A percentile compares a stretch with the other conserved stretches of the same genome.
phyloP scores from a whole-genome alignment of 345 rosid genomes.

The Acer saccharum region DNA sequence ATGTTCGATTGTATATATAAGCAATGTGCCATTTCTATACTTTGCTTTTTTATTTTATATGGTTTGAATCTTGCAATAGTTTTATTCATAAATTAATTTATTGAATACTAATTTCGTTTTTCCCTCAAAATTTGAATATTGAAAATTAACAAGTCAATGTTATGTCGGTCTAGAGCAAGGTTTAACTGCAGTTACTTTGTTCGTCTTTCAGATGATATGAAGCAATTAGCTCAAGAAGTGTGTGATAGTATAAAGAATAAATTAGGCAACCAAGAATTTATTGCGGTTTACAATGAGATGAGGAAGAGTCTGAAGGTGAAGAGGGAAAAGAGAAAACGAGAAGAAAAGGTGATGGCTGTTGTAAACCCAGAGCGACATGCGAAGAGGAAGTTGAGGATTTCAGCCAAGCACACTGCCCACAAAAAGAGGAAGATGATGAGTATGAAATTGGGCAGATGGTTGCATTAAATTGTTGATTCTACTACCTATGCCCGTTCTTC shows the following conservation, averaged over 20 bases:
- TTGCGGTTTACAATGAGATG: constrained; percentile 58
- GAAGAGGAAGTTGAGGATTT: constrained; percentile 77
- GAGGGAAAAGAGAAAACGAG: constrained; percentile 79
- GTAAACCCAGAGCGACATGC: constrained; percentile 80
- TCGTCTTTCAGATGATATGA: constrained; percentile 53
- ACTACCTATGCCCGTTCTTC: background rate
- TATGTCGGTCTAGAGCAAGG: background rate
- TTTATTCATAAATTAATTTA: too few species aligned
- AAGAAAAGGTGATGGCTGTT: constrained; percentile 82
- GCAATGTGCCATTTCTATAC: background rate
- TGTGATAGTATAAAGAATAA: constrained; percentile 50
- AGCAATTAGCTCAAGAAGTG: constrained; percentile 74
- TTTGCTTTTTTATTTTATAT: background rate
- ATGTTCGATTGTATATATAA: background rate
- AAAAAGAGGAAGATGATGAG: constrained; percentile 82
- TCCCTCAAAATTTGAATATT: background rate
- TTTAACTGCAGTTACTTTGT: background rate
- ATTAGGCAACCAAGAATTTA: constrained; percentile 60
- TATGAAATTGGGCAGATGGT: constrained; percentile 70
- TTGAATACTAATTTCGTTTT: background rate
- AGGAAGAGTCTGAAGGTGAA: constrained; percentile 58
- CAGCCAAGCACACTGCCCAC: constrained; percentile 72
- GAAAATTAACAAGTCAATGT: background rate
- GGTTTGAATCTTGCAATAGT: background rate
- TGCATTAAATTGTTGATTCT: constrained; percentile 24